Evolutionary conservation across 2,329 filamentous ascomycete species (phyloP).

Genomic region (Colletotrichum tanaceti): DNA sequence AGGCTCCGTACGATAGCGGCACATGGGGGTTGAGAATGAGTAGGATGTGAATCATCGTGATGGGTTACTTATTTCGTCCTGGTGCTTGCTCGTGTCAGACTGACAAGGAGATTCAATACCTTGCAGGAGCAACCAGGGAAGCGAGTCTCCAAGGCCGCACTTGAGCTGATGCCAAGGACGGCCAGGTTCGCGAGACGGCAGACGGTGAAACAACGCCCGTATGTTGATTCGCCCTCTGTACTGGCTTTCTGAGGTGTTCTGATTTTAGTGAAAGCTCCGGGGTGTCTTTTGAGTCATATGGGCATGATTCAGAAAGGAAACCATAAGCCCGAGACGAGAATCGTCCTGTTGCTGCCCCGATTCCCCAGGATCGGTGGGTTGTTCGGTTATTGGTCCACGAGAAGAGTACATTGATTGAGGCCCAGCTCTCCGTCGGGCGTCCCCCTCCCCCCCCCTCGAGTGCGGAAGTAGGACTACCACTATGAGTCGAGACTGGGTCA

Average conservation of each 20-base stretch:
- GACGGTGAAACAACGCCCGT: background rate
- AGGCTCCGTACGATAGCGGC: background rate
- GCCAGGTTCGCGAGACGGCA: background rate
- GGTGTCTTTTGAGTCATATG: too few species aligned
- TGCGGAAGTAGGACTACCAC: too few species aligned
- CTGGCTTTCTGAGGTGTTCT: background rate
- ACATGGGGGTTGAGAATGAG: background rate
- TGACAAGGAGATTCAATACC: background rate
- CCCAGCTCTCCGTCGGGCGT: too few species aligned
- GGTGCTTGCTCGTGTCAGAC: background rate
- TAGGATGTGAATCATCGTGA: background rate
- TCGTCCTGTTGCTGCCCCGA: too few species aligned
- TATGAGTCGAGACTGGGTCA: too few species aligned
- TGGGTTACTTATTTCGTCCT: background rate
- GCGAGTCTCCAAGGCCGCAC: background rate
- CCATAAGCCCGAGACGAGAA: too few species aligned
- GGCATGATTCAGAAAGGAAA: too few species aligned
- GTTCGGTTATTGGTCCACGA: too few species aligned
- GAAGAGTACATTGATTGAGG: too few species aligned
- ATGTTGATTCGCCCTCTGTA: background rate
- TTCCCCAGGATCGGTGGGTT: too few species aligned
- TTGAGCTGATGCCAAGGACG: background rate
- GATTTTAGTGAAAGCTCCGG: too few species aligned
- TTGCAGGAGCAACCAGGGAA: background rate
- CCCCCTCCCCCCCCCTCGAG: too few species aligned